Conservation (phyloP, 306 rosid genomes). For the Glycyrrhiza uralensis region DNA sequence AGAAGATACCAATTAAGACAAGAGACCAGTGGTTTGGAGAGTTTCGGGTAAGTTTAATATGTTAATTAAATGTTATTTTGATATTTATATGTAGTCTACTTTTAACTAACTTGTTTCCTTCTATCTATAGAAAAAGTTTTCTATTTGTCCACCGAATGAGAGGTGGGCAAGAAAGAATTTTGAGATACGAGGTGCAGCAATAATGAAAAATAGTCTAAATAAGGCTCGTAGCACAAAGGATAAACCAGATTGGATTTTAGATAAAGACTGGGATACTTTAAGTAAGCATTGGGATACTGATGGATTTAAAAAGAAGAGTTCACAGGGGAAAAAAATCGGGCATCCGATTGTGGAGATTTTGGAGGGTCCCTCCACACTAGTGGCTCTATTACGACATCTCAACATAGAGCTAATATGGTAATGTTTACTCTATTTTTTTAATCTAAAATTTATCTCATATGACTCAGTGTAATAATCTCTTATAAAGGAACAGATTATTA, state of each 20-base stretch:
- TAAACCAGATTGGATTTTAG: neutral
- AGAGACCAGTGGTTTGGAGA: neutral
- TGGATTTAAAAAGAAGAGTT: neutral
- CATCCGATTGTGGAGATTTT: neutral
- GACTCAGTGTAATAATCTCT: too few species aligned
- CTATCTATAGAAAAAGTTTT: neutral
- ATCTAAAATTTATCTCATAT: too few species aligned
- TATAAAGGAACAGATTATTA: too few species aligned
- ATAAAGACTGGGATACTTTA: neutral
- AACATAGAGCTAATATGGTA: neutral
- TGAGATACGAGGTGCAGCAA: neutral
- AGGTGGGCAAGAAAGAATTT: neutral
- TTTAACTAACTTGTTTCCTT: neutral
- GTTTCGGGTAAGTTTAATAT: neutral
- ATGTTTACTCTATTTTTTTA: neutral
- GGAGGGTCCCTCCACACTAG: neutral
- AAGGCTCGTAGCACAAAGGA: neutral
- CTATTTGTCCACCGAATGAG: neutral
- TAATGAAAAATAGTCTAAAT: neutral
- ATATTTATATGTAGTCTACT: too few species aligned
- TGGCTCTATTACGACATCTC: neutral
- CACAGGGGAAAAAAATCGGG: neutral
- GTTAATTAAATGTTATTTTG: too few species aligned
- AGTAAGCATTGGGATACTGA: neutral
- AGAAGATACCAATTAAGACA: neutral